Percentiles rank a stretch among this genome's conserved stretches.
These are phyloP conservation scores for Rhizophora mangle DNA, from an alignment of 345 rosid genomes.

Conservation along the genomic window DNA sequence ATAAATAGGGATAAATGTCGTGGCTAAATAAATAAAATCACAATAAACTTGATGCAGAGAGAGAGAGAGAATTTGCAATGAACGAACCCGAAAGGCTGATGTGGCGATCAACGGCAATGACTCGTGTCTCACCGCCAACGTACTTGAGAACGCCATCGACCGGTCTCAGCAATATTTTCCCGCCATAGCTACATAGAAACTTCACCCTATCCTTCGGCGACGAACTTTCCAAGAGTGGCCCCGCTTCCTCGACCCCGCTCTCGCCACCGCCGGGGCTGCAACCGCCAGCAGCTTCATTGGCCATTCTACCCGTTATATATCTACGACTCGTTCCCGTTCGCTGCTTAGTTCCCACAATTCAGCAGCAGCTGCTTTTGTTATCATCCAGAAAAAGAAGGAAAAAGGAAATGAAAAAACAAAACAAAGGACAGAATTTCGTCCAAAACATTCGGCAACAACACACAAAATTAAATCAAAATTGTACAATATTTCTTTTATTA, in stretches of 20 bases:
- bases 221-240: conserved; percentile 10
- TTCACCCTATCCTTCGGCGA: conserved; percentile 53
- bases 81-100: conserved; percentile 52
- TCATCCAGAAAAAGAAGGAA: too few species aligned
- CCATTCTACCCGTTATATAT: not conserved
- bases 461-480: too few species aligned
- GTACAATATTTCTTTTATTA: too few species aligned
- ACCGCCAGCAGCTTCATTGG: not conserved
- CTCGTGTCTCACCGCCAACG: conserved; percentile 90
- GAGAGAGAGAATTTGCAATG: not conserved
- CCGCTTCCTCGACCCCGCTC: conserved; percentile 11
- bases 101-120: conserved; percentile 56
- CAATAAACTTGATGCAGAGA: not conserved
- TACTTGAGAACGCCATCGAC: conserved; percentile 73
- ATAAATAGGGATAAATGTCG: too few species aligned
- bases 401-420: too few species aligned
- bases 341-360: too few species aligned
- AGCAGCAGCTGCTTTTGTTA: too few species aligned
- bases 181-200: conserved; percentile 85
- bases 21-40: not conserved
- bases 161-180: conserved; percentile 71
- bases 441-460: too few species aligned
- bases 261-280: conserved; percentile 10
- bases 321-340: too few species aligned
- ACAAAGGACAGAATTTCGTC: too few species aligned